Evolutionary conservation across 2,329 filamentous ascomycete genomes (phyloP).

Genomic region (Sporothrix protearum): DNA sequence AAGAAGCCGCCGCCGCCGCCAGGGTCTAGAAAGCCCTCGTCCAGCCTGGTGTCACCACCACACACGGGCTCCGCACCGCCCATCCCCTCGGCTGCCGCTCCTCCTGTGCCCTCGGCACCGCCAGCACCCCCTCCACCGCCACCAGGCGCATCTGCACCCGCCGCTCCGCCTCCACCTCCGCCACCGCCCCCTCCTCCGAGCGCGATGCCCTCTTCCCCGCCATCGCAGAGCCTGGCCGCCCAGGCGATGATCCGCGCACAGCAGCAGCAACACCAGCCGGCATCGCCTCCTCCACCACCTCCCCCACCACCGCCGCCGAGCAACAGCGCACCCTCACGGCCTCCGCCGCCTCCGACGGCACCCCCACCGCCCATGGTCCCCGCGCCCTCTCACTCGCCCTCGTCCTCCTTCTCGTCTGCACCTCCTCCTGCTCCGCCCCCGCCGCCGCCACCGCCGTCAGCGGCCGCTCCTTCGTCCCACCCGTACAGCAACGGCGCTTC

Average conservation of each 20-base stretch:
- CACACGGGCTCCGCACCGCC: constrained; percentile 34
- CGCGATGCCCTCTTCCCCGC: constrained; percentile 35
- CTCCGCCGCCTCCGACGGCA: constrained; percentile 34
- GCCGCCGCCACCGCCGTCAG: constrained; percentile 33
- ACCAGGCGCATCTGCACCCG: constrained; percentile 34
- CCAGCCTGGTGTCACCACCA: constrained; percentile 13
- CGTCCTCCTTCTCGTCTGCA: constrained; percentile 15
- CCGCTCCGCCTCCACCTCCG: constrained; percentile 37
- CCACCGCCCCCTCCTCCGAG: constrained; percentile 38
- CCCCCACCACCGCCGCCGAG: constrained; percentile 40
- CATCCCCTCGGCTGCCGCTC: constrained; percentile 35
- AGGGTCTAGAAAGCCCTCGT: constrained; percentile 56
- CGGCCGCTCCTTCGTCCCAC: constrained; percentile 40
- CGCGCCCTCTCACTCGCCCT: constrained; percentile 30
- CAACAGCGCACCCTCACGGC: constrained; percentile 40
- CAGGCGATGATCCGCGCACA: constrained; percentile 41
- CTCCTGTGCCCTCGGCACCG: constrained; percentile 42
- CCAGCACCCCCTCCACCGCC: constrained; percentile 39
- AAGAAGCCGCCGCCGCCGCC: constrained; percentile 69
- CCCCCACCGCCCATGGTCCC: constrained; percentile 21
- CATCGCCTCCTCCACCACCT: constrained; percentile 32
- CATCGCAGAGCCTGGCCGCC: constrained; percentile 38
- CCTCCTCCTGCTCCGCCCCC: constrained; percentile 35
- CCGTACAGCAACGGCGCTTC: constrained; percentile 23
- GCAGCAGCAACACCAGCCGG: constrained; percentile 26